Conservation (phyloP, 768 basidiomycete species). For the Omphalotus guepiniiformis region DNA sequence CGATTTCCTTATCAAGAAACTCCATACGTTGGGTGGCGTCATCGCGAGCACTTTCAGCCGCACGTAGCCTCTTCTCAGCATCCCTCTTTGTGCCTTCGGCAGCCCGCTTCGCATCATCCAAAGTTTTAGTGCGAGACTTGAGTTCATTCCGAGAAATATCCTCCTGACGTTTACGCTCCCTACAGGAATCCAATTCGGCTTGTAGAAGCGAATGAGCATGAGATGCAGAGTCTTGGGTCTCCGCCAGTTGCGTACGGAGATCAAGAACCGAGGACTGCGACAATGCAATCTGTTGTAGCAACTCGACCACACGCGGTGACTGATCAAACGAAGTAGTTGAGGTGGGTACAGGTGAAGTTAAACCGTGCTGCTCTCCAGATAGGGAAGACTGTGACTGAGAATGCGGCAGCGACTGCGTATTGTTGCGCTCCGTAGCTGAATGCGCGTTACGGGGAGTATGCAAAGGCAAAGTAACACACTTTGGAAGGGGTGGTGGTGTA, state of each 20-base stretch:
- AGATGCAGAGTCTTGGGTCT: slow-evolving; percentile 51
- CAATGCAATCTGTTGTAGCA: slow-evolving; percentile 67
- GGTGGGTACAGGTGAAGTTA: slow-evolving; percentile 17
- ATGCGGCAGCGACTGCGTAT: slow-evolving; percentile 22
- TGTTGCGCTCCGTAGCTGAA: slow-evolving; percentile 24
- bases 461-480: slow-evolving; percentile 74
- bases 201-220: slow-evolving; percentile 66
- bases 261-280: slow-evolving; percentile 62
- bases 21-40: slow-evolving; percentile 55
- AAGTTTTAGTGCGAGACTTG: slow-evolving; percentile 74
- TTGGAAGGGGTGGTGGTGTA: slow-evolving; percentile 81
- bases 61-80: slow-evolving; percentile 82
- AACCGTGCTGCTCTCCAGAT: slow-evolving; percentile 15
- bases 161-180: slow-evolving; percentile 76
- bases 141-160: slow-evolving; percentile 74
- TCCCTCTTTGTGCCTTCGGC: slow-evolving; percentile 81
- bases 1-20: slow-evolving; percentile 59
- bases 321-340: slow-evolving; percentile 53
- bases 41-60: slow-evolving; percentile 61
- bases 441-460: slow-evolving; percentile 52
- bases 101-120: slow-evolving; percentile 83
- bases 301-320: slow-evolving; percentile 67
- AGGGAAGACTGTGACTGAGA: slow-evolving; percentile 17
- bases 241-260: slow-evolving; percentile 63
- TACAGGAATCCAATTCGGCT: slow-evolving; percentile 65